Conservation (phyloP, 305 asterid genomes). For the Fraxinus latifolia region DNA sequence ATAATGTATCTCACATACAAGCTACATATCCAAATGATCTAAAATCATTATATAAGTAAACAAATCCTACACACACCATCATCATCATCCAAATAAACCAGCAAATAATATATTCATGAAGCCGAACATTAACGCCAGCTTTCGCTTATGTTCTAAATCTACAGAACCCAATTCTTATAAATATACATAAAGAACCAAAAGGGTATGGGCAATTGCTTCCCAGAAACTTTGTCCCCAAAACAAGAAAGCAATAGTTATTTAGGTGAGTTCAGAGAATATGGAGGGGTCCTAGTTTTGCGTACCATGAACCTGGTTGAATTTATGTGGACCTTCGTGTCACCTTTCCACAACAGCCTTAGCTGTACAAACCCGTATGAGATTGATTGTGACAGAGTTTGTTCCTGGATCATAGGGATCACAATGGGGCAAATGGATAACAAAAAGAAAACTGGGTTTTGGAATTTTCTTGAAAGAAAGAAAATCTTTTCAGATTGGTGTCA, state of each 20-base stretch:
- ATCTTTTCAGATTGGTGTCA: slow-evolving; percentile 61
- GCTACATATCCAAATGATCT: slow-evolving; percentile 30
- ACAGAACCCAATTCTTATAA: slow-evolving; percentile 44
- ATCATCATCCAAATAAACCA: slow-evolving; percentile 55
- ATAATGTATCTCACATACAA: slow-evolving; percentile 22
- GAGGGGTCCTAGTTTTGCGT: slow-evolving; percentile 39
- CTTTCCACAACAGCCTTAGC: slow-evolving; percentile 69
- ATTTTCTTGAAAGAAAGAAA: slow-evolving; percentile 40
- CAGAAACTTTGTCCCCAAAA: slow-evolving; percentile 35
- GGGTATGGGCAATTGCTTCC: slow-evolving; percentile 69
- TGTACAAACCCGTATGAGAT: slow-evolving; percentile 65
- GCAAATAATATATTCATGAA: slow-evolving; percentile 41
- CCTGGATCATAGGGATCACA: slow-evolving; percentile 57
- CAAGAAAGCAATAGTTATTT: slow-evolving; percentile 48
- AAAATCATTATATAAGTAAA: slow-evolving; percentile 14
- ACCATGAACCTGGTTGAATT: slow-evolving; percentile 77
- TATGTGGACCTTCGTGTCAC: slow-evolving; percentile 68
- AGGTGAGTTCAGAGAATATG: slow-evolving; percentile 68
- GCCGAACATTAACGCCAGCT: slow-evolving; percentile 47
- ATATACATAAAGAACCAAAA: slow-evolving; percentile 48
- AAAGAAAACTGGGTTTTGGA: slow-evolving; percentile 46
- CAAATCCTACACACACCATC: neutral
- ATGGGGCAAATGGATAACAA: slow-evolving; percentile 44
- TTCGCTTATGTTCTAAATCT: slow-evolving; percentile 45
- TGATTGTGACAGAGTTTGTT: slow-evolving; percentile 90